Conservation (phyloP, 2,329 filamentous ascomycete genomes). For the Gyromitra esculenta region DNA sequence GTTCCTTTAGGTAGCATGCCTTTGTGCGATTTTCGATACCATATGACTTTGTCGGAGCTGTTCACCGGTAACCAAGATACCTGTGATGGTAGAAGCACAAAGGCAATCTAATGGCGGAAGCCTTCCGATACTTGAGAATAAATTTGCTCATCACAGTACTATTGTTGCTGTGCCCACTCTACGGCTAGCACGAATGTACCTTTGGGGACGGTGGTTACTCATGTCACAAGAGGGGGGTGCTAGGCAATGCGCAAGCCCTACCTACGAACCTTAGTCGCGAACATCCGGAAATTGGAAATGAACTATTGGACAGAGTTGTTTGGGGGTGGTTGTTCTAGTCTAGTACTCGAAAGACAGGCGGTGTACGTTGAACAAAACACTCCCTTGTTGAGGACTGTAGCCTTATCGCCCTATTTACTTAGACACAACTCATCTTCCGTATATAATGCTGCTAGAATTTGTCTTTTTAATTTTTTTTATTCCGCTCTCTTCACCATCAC, state of each 20-base stretch:
- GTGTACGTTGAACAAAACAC: not conserved
- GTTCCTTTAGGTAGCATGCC: constrained; percentile 17
- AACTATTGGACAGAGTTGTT: constrained; percentile 25
- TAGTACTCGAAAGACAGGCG: constrained; percentile 6
- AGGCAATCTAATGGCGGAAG: constrained; percentile 4
- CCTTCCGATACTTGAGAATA: not conserved
- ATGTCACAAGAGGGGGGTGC: not conserved
- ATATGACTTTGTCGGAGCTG: constrained; percentile 1
- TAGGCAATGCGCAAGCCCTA: constrained; percentile 21
- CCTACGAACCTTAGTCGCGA: constrained; percentile 34
- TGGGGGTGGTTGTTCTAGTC: constrained; percentile 3
- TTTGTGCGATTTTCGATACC: constrained; percentile 13
- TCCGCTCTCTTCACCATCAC: not conserved
- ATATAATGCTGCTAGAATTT: not conserved
- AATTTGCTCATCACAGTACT: constrained; percentile 13
- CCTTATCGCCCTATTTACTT: constrained; percentile 2
- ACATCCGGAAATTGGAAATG: constrained; percentile 35
- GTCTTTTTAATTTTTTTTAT: not conserved
- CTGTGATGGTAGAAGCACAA: constrained; percentile 8
- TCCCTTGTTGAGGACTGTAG: not conserved
- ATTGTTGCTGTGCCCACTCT: constrained; percentile 18
- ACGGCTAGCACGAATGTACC: not conserved
- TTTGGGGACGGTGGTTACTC: not conserved
- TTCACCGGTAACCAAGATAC: constrained; percentile 6
- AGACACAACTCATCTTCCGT: no score